A percentile compares a stretch with the other conserved stretches of the same genome.
Conservation (phyloP, 2,329 filamentous ascomycete species). For the Akanthomyces muscarius region DNA sequence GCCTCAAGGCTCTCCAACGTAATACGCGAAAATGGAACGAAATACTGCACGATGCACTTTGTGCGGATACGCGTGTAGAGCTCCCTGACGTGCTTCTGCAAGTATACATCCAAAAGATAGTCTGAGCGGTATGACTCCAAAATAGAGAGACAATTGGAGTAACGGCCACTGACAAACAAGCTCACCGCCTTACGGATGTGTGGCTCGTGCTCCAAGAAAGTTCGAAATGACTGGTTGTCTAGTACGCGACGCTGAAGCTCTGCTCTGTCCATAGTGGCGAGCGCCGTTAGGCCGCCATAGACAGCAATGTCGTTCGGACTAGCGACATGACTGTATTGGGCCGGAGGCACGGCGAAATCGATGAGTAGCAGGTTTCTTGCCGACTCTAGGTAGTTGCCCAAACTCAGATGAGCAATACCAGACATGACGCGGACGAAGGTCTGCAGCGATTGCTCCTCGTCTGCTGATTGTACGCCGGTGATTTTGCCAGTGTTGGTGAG, state of each 20-base stretch:
- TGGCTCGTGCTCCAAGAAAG: constrained; percentile 86
- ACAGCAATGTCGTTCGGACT: constrained; percentile 85
- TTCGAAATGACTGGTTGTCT: constrained; percentile 75
- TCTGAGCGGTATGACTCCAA: constrained; percentile 78
- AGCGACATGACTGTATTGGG: constrained; percentile 65
- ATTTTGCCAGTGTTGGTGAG: constrained; percentile 61
- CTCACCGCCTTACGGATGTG: constrained; percentile 89
- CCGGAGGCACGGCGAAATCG: constrained; percentile 47
- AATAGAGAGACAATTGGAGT: constrained; percentile 76
- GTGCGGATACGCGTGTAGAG: constrained; percentile 74
- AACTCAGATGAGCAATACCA: constrained; percentile 47
- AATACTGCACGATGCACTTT: constrained; percentile 92
- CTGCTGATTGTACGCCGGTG: constrained; percentile 40
- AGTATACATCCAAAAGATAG: constrained; percentile 85
- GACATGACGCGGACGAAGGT: constrained; percentile 50
- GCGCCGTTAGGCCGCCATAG: constrained; percentile 84
- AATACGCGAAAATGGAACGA: constrained; percentile 84
- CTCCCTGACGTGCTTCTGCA: constrained; percentile 66
- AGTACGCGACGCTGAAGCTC: constrained; percentile 73
- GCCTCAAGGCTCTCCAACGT: constrained; percentile 73
- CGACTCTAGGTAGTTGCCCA: constrained; percentile 54
- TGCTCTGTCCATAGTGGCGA: constrained; percentile 81
- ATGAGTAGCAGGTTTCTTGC: constrained; percentile 66
- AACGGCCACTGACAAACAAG: constrained; percentile 86
- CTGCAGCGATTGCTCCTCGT: constrained; percentile 45